Percentiles rank a stretch among this genome's conserved stretches.
Evolutionary conservation across 768 basidiomycete genomes (phyloP).

Genomic region (Suillus lakei): DNA sequence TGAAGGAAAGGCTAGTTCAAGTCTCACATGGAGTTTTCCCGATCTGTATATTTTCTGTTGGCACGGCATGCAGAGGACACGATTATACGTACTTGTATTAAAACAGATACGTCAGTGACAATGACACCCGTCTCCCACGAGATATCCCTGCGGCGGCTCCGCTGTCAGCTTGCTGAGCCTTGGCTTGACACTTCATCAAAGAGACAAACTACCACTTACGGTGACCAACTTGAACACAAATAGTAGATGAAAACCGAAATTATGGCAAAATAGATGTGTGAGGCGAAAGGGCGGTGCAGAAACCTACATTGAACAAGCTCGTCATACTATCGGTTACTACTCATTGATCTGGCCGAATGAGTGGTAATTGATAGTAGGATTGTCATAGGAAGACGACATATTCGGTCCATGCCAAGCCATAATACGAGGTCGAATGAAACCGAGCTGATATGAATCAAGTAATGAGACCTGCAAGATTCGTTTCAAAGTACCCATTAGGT

Average conservation of each 20-base stretch:
- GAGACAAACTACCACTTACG: background rate
- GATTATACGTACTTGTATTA: background rate
- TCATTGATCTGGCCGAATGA: background rate
- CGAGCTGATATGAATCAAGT: background rate
- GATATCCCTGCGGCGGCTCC: background rate
- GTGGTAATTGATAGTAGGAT: background rate
- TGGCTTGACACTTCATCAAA: background rate
- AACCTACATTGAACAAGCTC: background rate
- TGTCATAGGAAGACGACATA: background rate
- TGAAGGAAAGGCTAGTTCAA: slow-evolving; percentile 2
- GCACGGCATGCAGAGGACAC: background rate
- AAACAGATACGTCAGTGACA: background rate
- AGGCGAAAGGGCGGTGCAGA: slow-evolving; percentile 1
- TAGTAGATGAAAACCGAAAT: background rate
- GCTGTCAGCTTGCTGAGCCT: background rate
- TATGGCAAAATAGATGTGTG: background rate
- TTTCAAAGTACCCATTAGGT: background rate
- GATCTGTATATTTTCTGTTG: slow-evolving; percentile 1
- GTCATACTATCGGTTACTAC: background rate
- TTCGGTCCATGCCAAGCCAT: background rate
- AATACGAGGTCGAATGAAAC: background rate
- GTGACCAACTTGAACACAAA: background rate
- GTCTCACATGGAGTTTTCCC: background rate
- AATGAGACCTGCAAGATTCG: background rate
- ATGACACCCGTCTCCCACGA: background rate